phyloP scores from a whole-genome alignment of 1,284 basidiomycete species.

The Takashimella koratensis region DNA sequence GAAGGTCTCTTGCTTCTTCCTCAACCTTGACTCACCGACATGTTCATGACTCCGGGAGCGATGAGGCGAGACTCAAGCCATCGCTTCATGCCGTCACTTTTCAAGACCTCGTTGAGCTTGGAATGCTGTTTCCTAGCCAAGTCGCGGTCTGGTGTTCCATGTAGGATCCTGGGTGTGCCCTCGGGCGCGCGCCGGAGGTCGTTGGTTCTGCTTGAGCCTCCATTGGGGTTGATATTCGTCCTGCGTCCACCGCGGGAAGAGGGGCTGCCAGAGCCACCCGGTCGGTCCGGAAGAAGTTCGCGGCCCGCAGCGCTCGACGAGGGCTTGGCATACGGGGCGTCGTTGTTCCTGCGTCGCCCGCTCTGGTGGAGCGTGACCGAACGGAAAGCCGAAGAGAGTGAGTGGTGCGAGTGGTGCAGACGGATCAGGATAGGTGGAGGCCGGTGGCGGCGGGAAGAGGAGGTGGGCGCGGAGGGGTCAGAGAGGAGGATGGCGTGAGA shows the following conservation, averaged over 20 bases:
- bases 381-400: neutral
- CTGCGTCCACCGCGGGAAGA: neutral
- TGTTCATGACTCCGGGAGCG: slow-evolving; percentile 36
- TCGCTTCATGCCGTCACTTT: slow-evolving; percentile 38
- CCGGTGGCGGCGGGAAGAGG: neutral
- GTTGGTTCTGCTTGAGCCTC: slow-evolving; percentile 1
- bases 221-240: neutral
- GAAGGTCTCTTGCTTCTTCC: too few relatives aligned
- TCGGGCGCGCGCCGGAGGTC: slow-evolving; percentile 19
- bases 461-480: neutral
- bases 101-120: slow-evolving; percentile 31
- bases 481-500: slow-evolving; percentile 3
- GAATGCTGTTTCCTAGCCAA: slow-evolving; percentile 20
- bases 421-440: slow-evolving; percentile 2
- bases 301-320: neutral
- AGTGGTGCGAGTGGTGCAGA: neutral
- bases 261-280: slow-evolving; percentile 6
- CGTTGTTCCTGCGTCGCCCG: slow-evolving; percentile 15
- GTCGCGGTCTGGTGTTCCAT: slow-evolving; percentile 4
- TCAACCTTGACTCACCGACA: slow-evolving; percentile 33
- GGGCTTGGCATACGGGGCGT: slow-evolving; percentile 20
- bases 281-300: slow-evolving; percentile 5
- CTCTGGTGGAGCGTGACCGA: slow-evolving; percentile 10
- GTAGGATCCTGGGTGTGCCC: slow-evolving; percentile 22
- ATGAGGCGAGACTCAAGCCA: slow-evolving; percentile 39